Evolutionary conservation across 257 asterid species (phyloP).

Genomic region (Jacaranda copaia): DNA sequence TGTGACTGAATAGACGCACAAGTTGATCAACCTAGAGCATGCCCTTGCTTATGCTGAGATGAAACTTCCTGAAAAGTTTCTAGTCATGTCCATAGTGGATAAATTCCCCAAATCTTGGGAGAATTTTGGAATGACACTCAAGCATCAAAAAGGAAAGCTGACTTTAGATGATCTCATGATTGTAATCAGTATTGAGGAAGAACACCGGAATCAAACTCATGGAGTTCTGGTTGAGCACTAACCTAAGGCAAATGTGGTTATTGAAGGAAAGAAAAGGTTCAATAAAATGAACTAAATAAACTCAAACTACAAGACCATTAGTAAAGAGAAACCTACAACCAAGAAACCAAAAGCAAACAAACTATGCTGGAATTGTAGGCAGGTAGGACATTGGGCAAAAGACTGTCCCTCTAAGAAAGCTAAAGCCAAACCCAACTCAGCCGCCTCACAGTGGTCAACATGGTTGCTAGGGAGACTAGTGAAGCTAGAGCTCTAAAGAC

Average conservation of each 20-base stretch:
- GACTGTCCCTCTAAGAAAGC: too few species aligned
- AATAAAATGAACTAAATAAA: background rate
- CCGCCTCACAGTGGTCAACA: too few species aligned
- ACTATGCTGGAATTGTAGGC: too few species aligned
- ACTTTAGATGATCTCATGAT: background rate
- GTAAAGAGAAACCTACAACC: background rate
- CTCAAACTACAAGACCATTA: background rate
- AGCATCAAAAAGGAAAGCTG: too few species aligned
- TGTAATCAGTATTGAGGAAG: background rate
- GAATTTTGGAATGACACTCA: background rate
- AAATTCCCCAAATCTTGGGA: too few species aligned
- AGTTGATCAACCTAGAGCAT: background rate
- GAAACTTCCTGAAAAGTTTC: too few species aligned
- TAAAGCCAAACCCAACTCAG: too few species aligned
- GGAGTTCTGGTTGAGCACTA: background rate
- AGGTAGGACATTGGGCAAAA: too few species aligned
- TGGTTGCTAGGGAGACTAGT: too few species aligned
- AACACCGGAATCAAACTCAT: background rate
- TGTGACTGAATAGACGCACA: background rate
- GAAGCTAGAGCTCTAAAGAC: too few species aligned
- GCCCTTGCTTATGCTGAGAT: background rate
- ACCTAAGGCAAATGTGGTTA: background rate
- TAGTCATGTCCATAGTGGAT: too few species aligned
- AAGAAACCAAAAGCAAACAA: background rate
- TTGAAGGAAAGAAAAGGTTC: background rate